Evolutionary conservation across 2,329 filamentous ascomycete species (phyloP).

Genomic region (Fusarium irregulare): DNA sequence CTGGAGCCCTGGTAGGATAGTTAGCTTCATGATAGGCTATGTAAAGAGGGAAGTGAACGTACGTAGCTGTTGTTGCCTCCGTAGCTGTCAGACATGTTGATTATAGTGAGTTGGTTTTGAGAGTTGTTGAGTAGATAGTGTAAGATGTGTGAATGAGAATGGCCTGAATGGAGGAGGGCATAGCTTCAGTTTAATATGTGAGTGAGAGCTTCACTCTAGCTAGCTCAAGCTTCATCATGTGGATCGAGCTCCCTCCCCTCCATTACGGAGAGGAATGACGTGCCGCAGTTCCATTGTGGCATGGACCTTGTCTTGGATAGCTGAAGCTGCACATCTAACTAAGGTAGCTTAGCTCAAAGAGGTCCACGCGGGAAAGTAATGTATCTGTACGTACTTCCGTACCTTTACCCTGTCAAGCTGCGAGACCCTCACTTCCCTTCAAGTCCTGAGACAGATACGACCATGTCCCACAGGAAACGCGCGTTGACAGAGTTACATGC

Average conservation of each 20-base stretch:
- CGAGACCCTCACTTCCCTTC: conserved; percentile 7
- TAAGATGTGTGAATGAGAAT: conserved; percentile 7
- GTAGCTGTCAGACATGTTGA: conserved; percentile 62
- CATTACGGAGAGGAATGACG: conserved; percentile 37
- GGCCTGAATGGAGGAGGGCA: conserved; percentile 12
- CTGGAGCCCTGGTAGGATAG: conserved; percentile 22
- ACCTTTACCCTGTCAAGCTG: background rate
- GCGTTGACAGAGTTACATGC: conserved; percentile 25
- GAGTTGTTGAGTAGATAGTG: conserved; percentile 1
- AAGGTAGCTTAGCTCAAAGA: conserved; percentile 15
- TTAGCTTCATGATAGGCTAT: conserved; percentile 5
- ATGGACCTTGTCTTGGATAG: conserved; percentile 30
- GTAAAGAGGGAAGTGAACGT: conserved; percentile 11
- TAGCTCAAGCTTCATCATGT: conserved; percentile 28
- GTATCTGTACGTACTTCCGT: conserved; percentile 13
- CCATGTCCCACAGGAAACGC: conserved; percentile 32
- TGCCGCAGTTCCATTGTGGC: conserved; percentile 37
- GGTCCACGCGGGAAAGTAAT: background rate
- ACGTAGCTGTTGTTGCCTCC: conserved; percentile 50
- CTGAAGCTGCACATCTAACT: conserved; percentile 15
- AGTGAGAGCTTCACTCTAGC: conserved; percentile 25
- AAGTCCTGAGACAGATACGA: conserved; percentile 12
- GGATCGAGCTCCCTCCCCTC: conserved; percentile 23
- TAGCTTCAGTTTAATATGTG: conserved; percentile 36
- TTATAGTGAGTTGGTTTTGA: conserved; percentile 2